Evolutionary conservation across 805 yeast species (phyloP), one percentile per base, ranked within the genome.

Genomic region (Geotrichum ghanense): DNA sequence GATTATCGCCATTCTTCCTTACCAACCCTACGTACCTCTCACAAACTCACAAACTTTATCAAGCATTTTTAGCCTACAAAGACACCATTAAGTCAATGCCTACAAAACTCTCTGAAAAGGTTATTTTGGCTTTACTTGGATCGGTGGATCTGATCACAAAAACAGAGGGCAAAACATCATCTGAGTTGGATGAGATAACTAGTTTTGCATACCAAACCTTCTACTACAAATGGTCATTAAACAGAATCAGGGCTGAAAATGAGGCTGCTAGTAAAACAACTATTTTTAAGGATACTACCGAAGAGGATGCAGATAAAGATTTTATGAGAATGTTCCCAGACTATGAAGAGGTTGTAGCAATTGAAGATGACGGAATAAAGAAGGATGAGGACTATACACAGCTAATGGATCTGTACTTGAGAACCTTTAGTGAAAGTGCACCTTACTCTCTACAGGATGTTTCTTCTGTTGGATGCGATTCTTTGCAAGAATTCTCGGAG

Each of bases 261-360:
- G 78, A 71, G 16, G 74, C 76, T 2, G 74, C 76, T 2, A 74
- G 74, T 45, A 74, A 77, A 39, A 75, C 77, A 1, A 78, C 81
- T 16, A 67, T 86, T 34, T 89, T 76, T 65, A 82, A 74, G 57
- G 82, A 74, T 56, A 64, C 72, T 22, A 87, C 81, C 51, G 75
- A 77, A 1, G 75, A 76, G 2, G 73, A 71, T 16, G 87, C 83
- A 48, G 96, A 87, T 52, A 78, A 73, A n/a, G 97, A 89, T 46
- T 87, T 89, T 66, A 74, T 67, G 55, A 58, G 58, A n/a, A 60
- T 89, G 65, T 90, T 90, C 72, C 97, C 97, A 0, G 95, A 87
- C 59, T 86, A 77, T 52, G 95, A 84, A 43, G 84, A 82, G 7
- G 73, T 22, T 7, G 42, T 39, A 12, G 42, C 19, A 39, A 39